Evolutionary conservation across 495 filamentous ascomycete genomes (phyloP).

Genomic region (Bryoglossum gracile): DNA sequence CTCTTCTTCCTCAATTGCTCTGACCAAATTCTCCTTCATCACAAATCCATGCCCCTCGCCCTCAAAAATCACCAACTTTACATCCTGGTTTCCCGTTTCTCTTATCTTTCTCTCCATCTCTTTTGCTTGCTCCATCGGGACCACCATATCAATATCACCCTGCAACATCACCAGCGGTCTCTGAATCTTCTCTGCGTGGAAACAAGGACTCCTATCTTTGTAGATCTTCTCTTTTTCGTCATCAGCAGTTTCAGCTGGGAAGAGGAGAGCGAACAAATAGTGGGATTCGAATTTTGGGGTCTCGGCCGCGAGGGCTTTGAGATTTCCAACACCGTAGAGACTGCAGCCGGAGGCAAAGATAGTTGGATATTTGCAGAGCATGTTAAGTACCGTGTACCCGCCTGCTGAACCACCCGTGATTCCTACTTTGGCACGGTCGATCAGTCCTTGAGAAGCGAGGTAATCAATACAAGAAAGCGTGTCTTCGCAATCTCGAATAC

Average conservation of each 20-base stretch:
- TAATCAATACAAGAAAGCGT: constrained; percentile 35
- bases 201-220: constrained; percentile 34
- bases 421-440: constrained; percentile 35
- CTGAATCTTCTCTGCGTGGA: constrained; percentile 24
- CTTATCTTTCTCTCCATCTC: constrained; percentile 35
- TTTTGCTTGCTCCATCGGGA: constrained; percentile 39
- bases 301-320: constrained; percentile 32
- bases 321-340: constrained; percentile 40
- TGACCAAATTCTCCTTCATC: constrained; percentile 23
- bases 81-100: constrained; percentile 31
- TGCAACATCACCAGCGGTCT: constrained; percentile 41
- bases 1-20: constrained; percentile 28
- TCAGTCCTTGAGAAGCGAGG: constrained; percentile 27
- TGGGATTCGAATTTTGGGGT: constrained; percentile 48
- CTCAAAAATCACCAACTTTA: constrained; percentile 37
- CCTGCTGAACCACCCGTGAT: constrained; percentile 42
- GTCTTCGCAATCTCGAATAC: constrained; percentile 38
- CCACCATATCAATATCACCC: constrained; percentile 38
- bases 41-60: constrained; percentile 42
- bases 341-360: constrained; percentile 36
- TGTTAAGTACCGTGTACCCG: constrained; percentile 41
- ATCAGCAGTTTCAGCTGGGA: constrained; percentile 23
- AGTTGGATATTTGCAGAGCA: constrained; percentile 26
- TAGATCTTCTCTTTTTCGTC: constrained; percentile 34
- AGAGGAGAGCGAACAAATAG: constrained; percentile 37